These are phyloP conservation scores for Clarireedia sp. DNA, from an alignment of 2,329 filamentous ascomycete species.

Conservation along the genomic window DNA sequence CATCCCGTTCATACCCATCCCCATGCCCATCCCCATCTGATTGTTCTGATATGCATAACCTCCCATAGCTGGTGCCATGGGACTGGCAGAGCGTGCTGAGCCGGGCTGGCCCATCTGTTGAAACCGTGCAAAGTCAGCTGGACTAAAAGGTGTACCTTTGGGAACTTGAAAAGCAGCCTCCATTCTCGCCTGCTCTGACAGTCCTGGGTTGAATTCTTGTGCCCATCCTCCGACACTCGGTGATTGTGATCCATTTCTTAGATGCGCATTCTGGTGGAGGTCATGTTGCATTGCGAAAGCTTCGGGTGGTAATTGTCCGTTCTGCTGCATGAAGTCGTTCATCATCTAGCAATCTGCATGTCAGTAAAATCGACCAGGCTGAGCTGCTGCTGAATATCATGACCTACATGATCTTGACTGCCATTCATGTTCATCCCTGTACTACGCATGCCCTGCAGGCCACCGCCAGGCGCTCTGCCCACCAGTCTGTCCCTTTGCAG, in stretches of 20 bases:
- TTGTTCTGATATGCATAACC: conserved; percentile 43
- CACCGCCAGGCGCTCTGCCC: conserved; percentile 61
- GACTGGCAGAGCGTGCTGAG: conserved; percentile 52
- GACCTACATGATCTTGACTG: conserved; percentile 62
- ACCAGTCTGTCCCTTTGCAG: conserved; percentile 84
- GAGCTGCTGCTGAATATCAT: not conserved
- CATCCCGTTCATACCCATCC: conserved; percentile 23
- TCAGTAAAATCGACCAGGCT: conserved; percentile 3
- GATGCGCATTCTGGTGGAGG: conserved; percentile 21
- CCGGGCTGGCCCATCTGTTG: conserved; percentile 58
- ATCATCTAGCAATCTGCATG: conserved; percentile 58
- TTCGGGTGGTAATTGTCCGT: conserved; percentile 46
- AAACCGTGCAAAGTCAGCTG: conserved; percentile 83
- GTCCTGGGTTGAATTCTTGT: conserved; percentile 53
- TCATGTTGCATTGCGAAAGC: conserved; percentile 29
- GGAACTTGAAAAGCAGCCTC: conserved; percentile 60
- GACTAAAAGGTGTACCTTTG: conserved; percentile 56
- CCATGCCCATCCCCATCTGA: conserved; percentile 42
- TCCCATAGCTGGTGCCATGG: conserved; percentile 37
- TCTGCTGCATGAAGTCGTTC: conserved; percentile 84
- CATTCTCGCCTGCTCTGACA: conserved; percentile 53
- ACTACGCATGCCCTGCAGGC: conserved; percentile 72
- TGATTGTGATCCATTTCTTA: conserved; percentile 24
- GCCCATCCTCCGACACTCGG: conserved; percentile 48
- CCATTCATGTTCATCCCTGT: conserved; percentile 37